These are phyloP conservation scores for Sporothrix curviconia DNA, from an alignment of 2,329 filamentous ascomycete genomes.

Conservation along the genomic window DNA sequence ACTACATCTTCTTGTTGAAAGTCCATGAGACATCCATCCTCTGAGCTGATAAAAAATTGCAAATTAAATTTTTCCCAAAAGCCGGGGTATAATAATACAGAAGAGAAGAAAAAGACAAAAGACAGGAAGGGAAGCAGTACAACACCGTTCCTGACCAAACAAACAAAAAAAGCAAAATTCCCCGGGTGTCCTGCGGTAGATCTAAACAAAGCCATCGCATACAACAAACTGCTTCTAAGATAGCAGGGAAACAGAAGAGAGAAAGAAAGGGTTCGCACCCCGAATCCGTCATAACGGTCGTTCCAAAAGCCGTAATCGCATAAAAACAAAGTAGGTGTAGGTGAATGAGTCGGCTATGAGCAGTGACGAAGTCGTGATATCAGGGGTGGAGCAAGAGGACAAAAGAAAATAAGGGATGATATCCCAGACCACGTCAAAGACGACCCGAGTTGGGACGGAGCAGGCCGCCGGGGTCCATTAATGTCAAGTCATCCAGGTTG, in stretches of 20 bases:
- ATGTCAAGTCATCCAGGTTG: conserved; percentile 12
- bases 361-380: too few species aligned
- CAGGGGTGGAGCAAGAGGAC: too few species aligned
- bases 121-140: background rate
- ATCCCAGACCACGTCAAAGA: background rate
- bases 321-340: background rate
- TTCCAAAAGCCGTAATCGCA: background rate
- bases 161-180: background rate
- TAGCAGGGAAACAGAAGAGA: too few species aligned
- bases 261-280: background rate
- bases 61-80: background rate
- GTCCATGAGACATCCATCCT: too few species aligned
- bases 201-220: background rate
- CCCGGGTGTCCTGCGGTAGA: background rate
- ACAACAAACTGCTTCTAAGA: background rate
- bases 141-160: background rate
- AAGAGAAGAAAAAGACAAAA: background rate
- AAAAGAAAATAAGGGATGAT: background rate
- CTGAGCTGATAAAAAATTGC: background rate
- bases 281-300: too few species aligned
- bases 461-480: conserved; percentile 19
- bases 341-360: too few species aligned
- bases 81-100: conserved; percentile 15
- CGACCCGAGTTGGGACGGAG: background rate
- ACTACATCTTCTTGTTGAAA: too few species aligned